Conservation (phyloP, 129 eudicot species). For the Saussurea involucrata region DNA sequence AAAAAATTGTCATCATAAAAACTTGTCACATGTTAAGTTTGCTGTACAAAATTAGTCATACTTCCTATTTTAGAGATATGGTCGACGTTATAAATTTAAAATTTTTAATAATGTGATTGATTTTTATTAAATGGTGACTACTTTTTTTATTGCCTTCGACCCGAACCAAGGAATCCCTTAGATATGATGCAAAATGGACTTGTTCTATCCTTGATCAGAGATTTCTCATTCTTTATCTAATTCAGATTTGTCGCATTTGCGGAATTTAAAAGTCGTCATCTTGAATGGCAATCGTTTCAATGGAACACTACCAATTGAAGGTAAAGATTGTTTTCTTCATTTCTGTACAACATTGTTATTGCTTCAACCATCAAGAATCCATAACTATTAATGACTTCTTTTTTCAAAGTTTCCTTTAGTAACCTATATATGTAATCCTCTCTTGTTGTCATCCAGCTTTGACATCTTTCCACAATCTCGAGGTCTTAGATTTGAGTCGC, state of each 20-base stretch:
- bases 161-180: no score
- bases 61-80: no score
- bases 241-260: background rate
- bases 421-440: background rate
- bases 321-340: background rate
- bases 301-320: slow-evolving; percentile 13
- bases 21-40: no score
- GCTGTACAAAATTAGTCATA: no score
- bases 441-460: background rate
- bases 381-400: background rate
- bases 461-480: background rate
- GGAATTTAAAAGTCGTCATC: background rate
- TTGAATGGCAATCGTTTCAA: background rate
- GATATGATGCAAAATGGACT: no score
- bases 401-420: background rate
- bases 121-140: no score
- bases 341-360: background rate
- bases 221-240: background rate
- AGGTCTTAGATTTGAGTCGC: slow-evolving; percentile 19
- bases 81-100: no score
- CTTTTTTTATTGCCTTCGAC: background rate
- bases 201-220: no score
- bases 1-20: no score
- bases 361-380: background rate
- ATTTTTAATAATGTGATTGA: no score